Evolutionary conservation across 2,329 filamentous ascomycete species (phyloP).

Genomic region (Pleomassaria siparia): DNA sequence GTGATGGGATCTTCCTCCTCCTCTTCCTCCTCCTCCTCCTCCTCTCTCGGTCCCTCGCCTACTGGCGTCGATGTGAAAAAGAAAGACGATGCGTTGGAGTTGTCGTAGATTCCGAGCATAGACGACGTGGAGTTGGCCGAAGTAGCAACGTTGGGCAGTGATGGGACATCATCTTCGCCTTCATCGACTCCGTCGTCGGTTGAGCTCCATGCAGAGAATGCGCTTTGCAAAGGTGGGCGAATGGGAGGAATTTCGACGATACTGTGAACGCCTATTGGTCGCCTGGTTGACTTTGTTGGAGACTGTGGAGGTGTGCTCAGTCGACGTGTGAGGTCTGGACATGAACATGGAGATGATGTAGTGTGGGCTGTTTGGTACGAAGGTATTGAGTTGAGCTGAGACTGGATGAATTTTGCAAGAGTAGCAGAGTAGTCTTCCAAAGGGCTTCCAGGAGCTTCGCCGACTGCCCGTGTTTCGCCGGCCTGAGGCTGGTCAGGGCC

Average conservation of each 20-base stretch:
- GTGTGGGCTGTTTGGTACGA: slow-evolving; percentile 24
- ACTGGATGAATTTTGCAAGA: slow-evolving; percentile 39
- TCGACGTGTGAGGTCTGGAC: slow-evolving; percentile 32
- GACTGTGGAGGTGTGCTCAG: slow-evolving; percentile 22
- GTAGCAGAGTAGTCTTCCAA: slow-evolving; percentile 39
- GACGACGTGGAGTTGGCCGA: slow-evolving; percentile 30
- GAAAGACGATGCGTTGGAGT: slow-evolving; percentile 26
- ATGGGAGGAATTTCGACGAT: slow-evolving; percentile 33
- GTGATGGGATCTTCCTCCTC: slow-evolving; percentile 20
- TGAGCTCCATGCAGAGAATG: slow-evolving; percentile 43
- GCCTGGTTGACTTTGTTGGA: slow-evolving; percentile 17
- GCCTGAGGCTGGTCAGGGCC: slow-evolving; percentile 10
- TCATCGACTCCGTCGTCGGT: slow-evolving; percentile 36
- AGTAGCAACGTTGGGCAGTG: slow-evolving; percentile 15
- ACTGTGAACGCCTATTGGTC: slow-evolving; percentile 23
- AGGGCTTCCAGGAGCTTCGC: slow-evolving; percentile 16
- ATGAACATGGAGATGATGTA: slow-evolving; percentile 29
- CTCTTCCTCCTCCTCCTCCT: slow-evolving; percentile 6
- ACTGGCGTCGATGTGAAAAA: slow-evolving; percentile 35
- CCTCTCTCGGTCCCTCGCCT: slow-evolving; percentile 11
- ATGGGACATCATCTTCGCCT: slow-evolving; percentile 30
- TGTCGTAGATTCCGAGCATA: slow-evolving; percentile 34
- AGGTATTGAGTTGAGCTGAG: slow-evolving; percentile 37
- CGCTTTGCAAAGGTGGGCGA: slow-evolving; percentile 35
- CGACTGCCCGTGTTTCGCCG: slow-evolving; percentile 5